Conservation (phyloP, 2,329 filamentous ascomycete genomes). For the Calycina herbarum region DNA sequence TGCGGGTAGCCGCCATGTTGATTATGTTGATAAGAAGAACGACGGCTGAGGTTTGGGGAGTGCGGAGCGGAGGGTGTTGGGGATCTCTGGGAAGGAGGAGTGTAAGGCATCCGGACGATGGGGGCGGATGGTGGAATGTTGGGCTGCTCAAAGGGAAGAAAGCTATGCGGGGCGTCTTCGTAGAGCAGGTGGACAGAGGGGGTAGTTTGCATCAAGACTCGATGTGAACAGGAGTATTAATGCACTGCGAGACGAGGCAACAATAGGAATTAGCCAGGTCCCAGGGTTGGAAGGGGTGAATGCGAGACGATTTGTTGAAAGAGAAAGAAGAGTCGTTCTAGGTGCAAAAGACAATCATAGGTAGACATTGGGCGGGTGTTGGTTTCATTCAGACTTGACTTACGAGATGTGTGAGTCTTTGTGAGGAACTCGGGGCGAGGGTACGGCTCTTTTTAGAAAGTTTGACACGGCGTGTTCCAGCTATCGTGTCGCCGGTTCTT, state of each 20-base stretch:
- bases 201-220: constrained; percentile 12
- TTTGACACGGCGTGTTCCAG: constrained; percentile 36
- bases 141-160: neutral
- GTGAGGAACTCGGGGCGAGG: constrained; percentile 2
- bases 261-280: constrained; percentile 27
- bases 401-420: constrained; percentile 26
- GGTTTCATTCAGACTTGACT: constrained; percentile 21
- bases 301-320: constrained; percentile 2
- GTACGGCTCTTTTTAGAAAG: constrained; percentile 17
- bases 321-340: constrained; percentile 15
- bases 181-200: constrained; percentile 21
- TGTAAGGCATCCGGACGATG: constrained; percentile 75
- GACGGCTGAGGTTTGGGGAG: constrained; percentile 58
- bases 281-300: constrained; percentile 16
- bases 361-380: constrained; percentile 13
- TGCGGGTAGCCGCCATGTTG: constrained; percentile 26
- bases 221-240: constrained; percentile 17
- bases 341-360: constrained; percentile 14
- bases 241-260: constrained; percentile 23
- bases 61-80: constrained; percentile 58
- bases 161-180: neutral
- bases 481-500: constrained; percentile 26
- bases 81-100: constrained; percentile 70
- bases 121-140: constrained; percentile 14
- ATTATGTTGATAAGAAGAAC: constrained; percentile 55